These are phyloP conservation scores for Mycothermus thermophilus DNA, from an alignment of 495 filamentous ascomycete genomes.

Conservation along the genomic window DNA sequence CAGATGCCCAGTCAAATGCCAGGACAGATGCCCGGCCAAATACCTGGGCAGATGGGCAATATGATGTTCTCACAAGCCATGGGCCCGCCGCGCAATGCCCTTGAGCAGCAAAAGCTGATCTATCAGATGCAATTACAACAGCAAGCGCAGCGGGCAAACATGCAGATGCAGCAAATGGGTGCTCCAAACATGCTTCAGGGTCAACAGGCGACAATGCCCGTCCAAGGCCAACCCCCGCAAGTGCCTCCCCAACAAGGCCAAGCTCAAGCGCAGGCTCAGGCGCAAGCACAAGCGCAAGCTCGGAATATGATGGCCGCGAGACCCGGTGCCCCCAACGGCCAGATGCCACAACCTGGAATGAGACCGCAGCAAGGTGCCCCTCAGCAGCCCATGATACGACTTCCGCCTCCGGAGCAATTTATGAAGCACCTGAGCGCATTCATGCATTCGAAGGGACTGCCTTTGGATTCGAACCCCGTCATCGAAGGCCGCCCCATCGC, in stretches of 20 bases:
- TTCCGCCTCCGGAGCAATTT: slow-evolving; percentile 49
- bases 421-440: slow-evolving; percentile 58
- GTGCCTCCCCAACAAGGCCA: slow-evolving; percentile 6
- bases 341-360: slow-evolving; percentile 32
- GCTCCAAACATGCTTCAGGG: slow-evolving; percentile 26
- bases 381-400: slow-evolving; percentile 14
- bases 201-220: slow-evolving; percentile 1
- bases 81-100: slow-evolving; percentile 36
- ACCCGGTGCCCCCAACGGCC: slow-evolving; percentile 34
- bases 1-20: slow-evolving; percentile 10
- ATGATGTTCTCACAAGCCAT: slow-evolving; percentile 38
- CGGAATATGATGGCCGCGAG: slow-evolving; percentile 36
- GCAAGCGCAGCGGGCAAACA: slow-evolving; percentile 46
- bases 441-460: slow-evolving; percentile 54
- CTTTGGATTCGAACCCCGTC: slow-evolving; percentile 53
- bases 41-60: slow-evolving; percentile 22
- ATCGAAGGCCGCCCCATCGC: slow-evolving; percentile 58
- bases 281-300: slow-evolving; percentile 26
- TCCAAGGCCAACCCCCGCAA: slow-evolving; percentile 4
- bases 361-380: slow-evolving; percentile 22
- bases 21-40: slow-evolving; percentile 22
- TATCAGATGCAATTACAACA: slow-evolving; percentile 58
- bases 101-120: slow-evolving; percentile 42
- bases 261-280: slow-evolving; percentile 11
- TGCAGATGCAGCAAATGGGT: slow-evolving; percentile 35